phyloP scores from a whole-genome alignment of 2,329 filamentous ascomycete species.

The Alternaria brassicicola region DNA sequence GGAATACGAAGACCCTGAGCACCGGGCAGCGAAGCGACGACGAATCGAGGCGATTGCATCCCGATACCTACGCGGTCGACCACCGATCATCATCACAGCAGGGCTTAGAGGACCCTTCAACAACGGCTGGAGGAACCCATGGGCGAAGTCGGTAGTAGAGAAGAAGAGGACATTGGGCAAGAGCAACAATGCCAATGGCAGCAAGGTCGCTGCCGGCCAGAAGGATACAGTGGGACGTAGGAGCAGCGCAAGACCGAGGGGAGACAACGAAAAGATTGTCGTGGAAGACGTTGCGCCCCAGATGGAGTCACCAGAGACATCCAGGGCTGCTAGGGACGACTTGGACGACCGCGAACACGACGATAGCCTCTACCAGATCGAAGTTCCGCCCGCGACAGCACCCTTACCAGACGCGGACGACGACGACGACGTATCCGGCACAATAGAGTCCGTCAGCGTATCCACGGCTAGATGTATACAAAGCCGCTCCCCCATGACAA shows the following conservation, averaged over 20 bases:
- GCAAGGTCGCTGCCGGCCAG: not conserved
- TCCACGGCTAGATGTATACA: constrained; percentile 18
- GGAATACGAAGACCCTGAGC: constrained; percentile 64
- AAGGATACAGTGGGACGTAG: not conserved
- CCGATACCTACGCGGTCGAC: constrained; percentile 63
- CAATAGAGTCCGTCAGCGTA: constrained; percentile 28
- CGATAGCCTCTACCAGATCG: constrained; percentile 17
- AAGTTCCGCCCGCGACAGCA: constrained; percentile 26
- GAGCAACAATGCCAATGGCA: not conserved
- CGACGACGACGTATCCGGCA: constrained; percentile 12
- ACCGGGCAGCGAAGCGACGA: constrained; percentile 57
- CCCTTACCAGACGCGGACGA: constrained; percentile 17
- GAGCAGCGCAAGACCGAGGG: not conserved
- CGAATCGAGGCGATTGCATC: constrained; percentile 66
- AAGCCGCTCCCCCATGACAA: constrained; percentile 17
- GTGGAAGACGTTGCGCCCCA: constrained; percentile 1
- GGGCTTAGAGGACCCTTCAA: constrained; percentile 67
- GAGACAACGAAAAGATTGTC: not conserved
- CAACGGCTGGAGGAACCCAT: constrained; percentile 47
- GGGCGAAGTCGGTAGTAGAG: constrained; percentile 21
- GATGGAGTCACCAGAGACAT: constrained; percentile 26
- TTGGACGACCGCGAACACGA: constrained; percentile 8
- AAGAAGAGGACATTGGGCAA: not conserved
- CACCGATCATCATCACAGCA: constrained; percentile 65
- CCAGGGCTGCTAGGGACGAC: constrained; percentile 17